phyloP scores from a whole-genome alignment of 805 yeast genomes.

The Yarrowia keelungensis region DNA sequence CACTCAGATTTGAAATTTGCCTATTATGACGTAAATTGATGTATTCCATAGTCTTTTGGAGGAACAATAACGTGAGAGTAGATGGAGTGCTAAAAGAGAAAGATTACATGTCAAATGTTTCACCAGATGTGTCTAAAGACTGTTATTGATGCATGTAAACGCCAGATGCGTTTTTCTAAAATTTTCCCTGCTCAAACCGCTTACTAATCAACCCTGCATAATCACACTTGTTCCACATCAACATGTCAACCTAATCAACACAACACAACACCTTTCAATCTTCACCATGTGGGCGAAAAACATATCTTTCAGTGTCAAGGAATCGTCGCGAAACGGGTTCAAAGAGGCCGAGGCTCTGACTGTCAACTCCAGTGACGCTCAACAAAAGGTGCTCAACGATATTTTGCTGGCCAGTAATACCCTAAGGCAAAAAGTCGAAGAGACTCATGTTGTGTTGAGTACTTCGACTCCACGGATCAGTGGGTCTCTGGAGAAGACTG shows the following conservation, averaged over 20 bases:
- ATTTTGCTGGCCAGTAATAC: constrained; percentile 32
- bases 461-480: constrained; percentile 8
- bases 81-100: too few species aligned
- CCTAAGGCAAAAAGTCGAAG: constrained; percentile 19
- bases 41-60: too few species aligned
- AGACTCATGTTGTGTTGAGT: constrained; percentile 5
- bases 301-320: constrained; percentile 21
- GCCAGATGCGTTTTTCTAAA: too few species aligned
- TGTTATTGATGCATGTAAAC: too few species aligned
- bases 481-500: constrained; percentile 29
- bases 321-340: constrained; percentile 19
- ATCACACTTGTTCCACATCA: too few species aligned
- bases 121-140: too few species aligned
- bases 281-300: constrained; percentile 23
- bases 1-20: too few species aligned
- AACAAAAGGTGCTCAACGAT: constrained; percentile 33
- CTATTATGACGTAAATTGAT: too few species aligned
- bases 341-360: constrained; percentile 36
- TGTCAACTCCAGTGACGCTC: constrained; percentile 9
- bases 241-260: background rate
- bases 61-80: too few species aligned
- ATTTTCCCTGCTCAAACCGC: too few species aligned
- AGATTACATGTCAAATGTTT: too few species aligned
- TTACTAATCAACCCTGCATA: background rate
- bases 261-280: background rate